Evolutionary conservation across 2,329 filamentous ascomycete genomes (phyloP).

Genomic region (Lachnellula suecica): DNA sequence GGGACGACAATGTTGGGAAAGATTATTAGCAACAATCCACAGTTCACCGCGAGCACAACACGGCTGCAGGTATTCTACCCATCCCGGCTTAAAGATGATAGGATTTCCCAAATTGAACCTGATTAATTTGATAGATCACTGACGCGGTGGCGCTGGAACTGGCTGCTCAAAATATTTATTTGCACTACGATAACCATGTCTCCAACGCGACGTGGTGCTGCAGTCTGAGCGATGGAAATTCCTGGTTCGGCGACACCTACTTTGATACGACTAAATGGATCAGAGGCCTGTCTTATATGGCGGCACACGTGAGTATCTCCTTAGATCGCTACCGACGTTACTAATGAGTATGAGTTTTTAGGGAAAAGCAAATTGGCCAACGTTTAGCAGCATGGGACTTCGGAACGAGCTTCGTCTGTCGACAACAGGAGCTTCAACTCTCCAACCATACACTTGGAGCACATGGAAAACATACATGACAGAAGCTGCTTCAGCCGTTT

Average conservation of each 20-base stretch:
- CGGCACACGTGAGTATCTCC: conserved; percentile 46
- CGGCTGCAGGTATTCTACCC: conserved; percentile 40
- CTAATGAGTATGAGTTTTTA: too few species aligned
- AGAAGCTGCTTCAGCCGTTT: conserved; percentile 39
- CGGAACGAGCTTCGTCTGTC: conserved; percentile 41
- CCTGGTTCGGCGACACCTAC: conserved; percentile 61
- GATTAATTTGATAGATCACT: conserved; percentile 43
- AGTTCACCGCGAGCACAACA: conserved; percentile 53
- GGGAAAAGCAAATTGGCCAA: conserved; percentile 21
- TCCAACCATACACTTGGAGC: conserved; percentile 41
- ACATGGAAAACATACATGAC: conserved; percentile 45
- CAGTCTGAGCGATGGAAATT: conserved; percentile 51
- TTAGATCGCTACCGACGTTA: too few species aligned
- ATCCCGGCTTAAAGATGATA: neutral
- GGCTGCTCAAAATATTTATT: conserved; percentile 52
- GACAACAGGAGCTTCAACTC: conserved; percentile 10
- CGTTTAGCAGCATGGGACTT: conserved; percentile 27
- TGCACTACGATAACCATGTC: conserved; percentile 63
- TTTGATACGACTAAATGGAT: conserved; percentile 61
- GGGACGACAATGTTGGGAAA: conserved; percentile 49
- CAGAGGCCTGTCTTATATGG: conserved; percentile 60
- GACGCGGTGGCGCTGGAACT: conserved; percentile 62
- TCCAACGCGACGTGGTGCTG: conserved; percentile 60
- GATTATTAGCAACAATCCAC: conserved; percentile 56
- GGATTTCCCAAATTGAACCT: too few species aligned